These are phyloP conservation scores for Bocquillonia castaneifolia DNA, from an alignment of 441 rosid species.

Conservation along the genomic window DNA sequence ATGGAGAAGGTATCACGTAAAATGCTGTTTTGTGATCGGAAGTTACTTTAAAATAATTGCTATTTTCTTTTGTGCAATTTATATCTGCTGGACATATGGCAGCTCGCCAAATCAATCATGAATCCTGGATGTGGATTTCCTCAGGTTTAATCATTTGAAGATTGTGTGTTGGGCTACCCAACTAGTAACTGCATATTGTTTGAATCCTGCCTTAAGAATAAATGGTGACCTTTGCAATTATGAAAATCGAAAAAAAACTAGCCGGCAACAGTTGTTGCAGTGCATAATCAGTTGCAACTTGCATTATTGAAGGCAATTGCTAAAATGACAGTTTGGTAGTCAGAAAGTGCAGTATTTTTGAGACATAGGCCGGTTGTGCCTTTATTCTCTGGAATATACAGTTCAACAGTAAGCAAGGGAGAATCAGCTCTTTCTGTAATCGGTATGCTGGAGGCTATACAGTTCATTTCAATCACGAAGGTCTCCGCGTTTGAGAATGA, in stretches of 20 bases:
- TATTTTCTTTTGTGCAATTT: not conserved
- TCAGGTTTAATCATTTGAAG: conserved; percentile 6
- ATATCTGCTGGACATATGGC: not conserved
- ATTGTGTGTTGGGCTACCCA: not conserved
- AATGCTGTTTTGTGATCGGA: not conserved
- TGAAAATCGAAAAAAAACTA: not conserved
- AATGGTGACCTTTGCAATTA: not conserved
- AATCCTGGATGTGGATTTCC: not conserved
- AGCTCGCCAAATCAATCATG: not conserved
- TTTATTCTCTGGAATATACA: not conserved
- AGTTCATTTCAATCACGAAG: not conserved
- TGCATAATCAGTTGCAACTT: not conserved
- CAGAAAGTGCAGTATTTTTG: not conserved
- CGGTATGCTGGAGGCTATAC: not conserved
- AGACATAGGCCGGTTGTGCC: not conserved
- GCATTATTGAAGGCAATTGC: not conserved
- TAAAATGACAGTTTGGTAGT: not conserved
- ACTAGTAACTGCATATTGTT: not conserved
- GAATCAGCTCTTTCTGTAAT: not conserved
- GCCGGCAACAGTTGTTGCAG: not conserved
- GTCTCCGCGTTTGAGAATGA: not conserved
- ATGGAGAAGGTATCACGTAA: conserved; percentile 36
- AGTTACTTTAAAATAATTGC: not conserved
- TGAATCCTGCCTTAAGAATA: no score
- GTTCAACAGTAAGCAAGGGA: no score